Evolutionary conservation across 2,329 filamentous ascomycete genomes (phyloP).

Genomic region (Neofusicoccum laricinum): DNA sequence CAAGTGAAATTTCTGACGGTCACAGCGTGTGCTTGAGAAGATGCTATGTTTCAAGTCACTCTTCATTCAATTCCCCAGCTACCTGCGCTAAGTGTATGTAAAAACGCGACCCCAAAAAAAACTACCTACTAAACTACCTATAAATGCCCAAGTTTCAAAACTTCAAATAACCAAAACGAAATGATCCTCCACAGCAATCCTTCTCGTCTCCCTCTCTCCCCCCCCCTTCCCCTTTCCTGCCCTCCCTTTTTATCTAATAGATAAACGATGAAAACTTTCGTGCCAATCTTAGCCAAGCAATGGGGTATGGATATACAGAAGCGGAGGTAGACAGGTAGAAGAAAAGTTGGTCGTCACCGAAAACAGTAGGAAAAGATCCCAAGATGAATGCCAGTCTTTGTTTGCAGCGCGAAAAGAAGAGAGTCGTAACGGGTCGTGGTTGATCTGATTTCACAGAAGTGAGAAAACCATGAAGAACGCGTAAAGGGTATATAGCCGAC

Average conservation of each 20-base stretch:
- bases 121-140: not conserved
- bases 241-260: not conserved
- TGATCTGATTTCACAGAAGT: not conserved
- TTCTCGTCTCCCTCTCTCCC: not conserved
- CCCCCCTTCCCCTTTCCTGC: not conserved
- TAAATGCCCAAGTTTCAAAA: not conserved
- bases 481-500: conserved; percentile 16
- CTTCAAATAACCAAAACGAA: not conserved
- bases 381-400: conserved; percentile 1
- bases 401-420: not conserved
- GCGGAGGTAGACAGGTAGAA: not conserved
- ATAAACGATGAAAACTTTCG: not conserved
- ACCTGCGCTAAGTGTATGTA: conserved; percentile 1
- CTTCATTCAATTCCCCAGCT: conserved; percentile 5
- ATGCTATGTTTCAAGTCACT: too few relatives aligned
- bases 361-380: not conserved
- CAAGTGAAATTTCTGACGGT: not conserved
- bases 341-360: not conserved
- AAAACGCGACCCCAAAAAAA: not conserved
- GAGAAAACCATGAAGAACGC: conserved; percentile 8
- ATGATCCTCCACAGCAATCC: not conserved
- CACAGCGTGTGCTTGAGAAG: not conserved
- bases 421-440: conserved; percentile 13
- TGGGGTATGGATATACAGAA: conserved; percentile 12
- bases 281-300: conserved; percentile 1